These are phyloP conservation scores for Hansenula sp. DNA, from an alignment of 1,139 yeast species.

Conservation along the genomic window DNA sequence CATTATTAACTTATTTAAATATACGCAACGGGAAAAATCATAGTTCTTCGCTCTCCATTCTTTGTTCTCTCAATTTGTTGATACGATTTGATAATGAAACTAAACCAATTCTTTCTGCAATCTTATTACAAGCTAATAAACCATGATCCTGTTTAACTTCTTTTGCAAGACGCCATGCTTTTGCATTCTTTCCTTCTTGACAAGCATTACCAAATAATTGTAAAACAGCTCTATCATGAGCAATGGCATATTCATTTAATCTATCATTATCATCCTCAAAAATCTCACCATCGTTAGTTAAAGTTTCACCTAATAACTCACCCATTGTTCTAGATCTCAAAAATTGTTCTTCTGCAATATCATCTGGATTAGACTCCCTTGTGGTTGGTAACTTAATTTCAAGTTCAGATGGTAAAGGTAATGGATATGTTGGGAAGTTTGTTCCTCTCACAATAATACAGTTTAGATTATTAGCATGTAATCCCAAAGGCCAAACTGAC, in stretches of 20 bases:
- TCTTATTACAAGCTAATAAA: slow-evolving; percentile 75
- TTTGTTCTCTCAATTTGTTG: slow-evolving; percentile 58
- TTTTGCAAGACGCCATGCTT: slow-evolving; percentile 67
- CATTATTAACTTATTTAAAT: too few relatives aligned
- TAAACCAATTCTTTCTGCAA: slow-evolving; percentile 76
- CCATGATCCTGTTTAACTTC: slow-evolving; percentile 76
- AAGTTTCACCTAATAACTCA: slow-evolving; percentile 30
- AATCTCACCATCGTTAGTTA: slow-evolving; percentile 34
- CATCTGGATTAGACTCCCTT: slow-evolving; percentile 23
- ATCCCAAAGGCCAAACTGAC: slow-evolving; percentile 84
- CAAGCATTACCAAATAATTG: slow-evolving; percentile 78
- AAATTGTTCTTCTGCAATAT: slow-evolving; percentile 37
- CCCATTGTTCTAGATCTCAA: slow-evolving; percentile 32
- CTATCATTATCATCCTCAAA: slow-evolving; percentile 41
- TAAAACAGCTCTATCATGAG: slow-evolving; percentile 70
- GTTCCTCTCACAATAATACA: slow-evolving; percentile 72
- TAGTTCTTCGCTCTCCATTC: slow-evolving; percentile 27
- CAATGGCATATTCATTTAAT: slow-evolving; percentile 43
- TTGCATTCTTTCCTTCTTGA: slow-evolving; percentile 55
- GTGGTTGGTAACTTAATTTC: slow-evolving; percentile 62
- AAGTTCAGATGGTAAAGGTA: slow-evolving; percentile 79
- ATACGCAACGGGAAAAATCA: too few relatives aligned
- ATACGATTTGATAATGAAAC: slow-evolving; percentile 62
- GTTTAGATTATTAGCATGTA: slow-evolving; percentile 60
- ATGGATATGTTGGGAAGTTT: slow-evolving; percentile 56